A percentile compares a stretch with the other conserved stretches of the same genome.
Conservation (phyloP, 2,329 filamentous ascomycete genomes). For the Corynespora cassiicola region DNA sequence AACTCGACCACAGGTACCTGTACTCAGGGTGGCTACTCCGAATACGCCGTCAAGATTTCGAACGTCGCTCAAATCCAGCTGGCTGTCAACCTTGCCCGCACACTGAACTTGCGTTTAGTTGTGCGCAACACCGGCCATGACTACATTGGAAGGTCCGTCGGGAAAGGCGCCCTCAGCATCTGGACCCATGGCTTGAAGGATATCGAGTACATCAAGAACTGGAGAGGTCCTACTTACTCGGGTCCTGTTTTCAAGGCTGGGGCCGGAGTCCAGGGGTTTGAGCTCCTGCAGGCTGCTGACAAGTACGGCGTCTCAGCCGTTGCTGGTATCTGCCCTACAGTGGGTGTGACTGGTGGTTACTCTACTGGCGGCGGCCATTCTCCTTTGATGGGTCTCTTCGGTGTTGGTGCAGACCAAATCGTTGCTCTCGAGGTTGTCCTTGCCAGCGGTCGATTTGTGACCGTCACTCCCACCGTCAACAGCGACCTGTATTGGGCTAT, state of each 20-base stretch:
- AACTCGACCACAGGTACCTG: constrained; percentile 21
- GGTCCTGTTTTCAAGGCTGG: constrained; percentile 39
- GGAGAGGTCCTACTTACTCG: constrained; percentile 28
- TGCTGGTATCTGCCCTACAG: constrained; percentile 51
- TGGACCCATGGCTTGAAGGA: constrained; percentile 39
- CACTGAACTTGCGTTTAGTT: constrained; percentile 38
- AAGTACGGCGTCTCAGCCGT: constrained; percentile 33
- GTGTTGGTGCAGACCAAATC: constrained; percentile 44
- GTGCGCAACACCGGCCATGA: constrained; percentile 41
- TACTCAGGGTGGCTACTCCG: constrained; percentile 36
- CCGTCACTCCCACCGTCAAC: constrained; percentile 39
- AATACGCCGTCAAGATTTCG: constrained; percentile 32
- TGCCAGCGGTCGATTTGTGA: constrained; percentile 31
- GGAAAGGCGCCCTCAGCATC: constrained; percentile 33
- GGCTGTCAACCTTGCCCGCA: constrained; percentile 39
- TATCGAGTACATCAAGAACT: constrained; percentile 34
- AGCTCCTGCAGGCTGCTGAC: constrained; percentile 36
- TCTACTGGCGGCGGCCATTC: constrained; percentile 60
- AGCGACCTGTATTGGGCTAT: constrained; percentile 46
- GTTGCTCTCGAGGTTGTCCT: constrained; percentile 43
- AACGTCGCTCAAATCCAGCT: constrained; percentile 41
- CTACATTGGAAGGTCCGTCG: constrained; percentile 35
- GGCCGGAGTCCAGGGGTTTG: constrained; percentile 39
- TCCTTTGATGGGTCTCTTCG: constrained; percentile 56
- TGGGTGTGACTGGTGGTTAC: constrained; percentile 57